Evolutionary conservation across 108 stramenopile genomes (phyloP), one percentile per base, ranked within the genome.

Genomic region (Seminavis robusta): DNA sequence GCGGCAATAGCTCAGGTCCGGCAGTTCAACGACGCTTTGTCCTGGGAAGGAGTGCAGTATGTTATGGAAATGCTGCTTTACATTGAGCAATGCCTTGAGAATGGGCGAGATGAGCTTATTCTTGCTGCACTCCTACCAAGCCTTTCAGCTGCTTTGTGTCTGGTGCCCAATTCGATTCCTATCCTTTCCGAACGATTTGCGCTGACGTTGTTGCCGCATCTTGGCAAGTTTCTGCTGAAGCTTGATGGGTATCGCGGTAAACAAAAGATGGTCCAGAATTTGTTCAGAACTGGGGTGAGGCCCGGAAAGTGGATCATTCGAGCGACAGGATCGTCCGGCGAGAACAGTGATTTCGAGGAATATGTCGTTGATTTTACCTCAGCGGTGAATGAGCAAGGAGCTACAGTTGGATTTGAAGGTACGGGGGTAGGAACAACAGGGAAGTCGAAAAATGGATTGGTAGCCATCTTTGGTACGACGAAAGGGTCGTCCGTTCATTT

Each of bases 241-340:
- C n/a, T n/a, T n/a, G n/a, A n/a, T n/a, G n/a, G n/a, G n/a, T n/a
- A 19, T 8, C 24, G 34, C 26, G 20, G 0, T 8, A 37, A 53
- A 10, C 52, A 23, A 9, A 24, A 33, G 10, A 23, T 38, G 8
- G 34, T 36, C 3, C 32, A 36, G 21, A 30, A 52, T 38, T 50
- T 69, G 0, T 63, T 81, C 26, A 62, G 48, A 8, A 42, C 56
- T 13, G 56, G 68, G 19, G 41, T 82, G 24, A 50, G 57, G 30
- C 63, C 65, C 26, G 88, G 89, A 15, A 71, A 74, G 50, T 90
- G 89, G 89, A 27, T 72, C 8, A 80, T 90, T 47, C 58, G 79
- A 39, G 70, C 77, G 3, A 79, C 76, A 26, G 77, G 66, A 38
- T 67, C 73, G 21, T 41, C 67, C 31, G 41, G 67, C 20, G 61